phyloP scores from a whole-genome alignment of 192 early-diverging fungal genomes.

The Backusella morwellensis region DNA sequence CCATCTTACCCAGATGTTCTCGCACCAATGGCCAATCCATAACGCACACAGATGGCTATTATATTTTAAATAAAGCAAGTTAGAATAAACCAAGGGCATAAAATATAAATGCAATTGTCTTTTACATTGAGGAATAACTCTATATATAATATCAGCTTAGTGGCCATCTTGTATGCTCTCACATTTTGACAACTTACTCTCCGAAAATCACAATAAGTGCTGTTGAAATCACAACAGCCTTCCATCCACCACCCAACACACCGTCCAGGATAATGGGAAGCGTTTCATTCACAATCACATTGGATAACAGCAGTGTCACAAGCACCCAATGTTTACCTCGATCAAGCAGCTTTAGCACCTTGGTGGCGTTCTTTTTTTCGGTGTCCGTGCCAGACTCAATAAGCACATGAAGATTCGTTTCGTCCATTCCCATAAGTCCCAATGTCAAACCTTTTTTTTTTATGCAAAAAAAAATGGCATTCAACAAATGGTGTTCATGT shows the following conservation, averaged over 20 bases:
- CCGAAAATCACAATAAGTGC: slow-evolving; percentile 91
- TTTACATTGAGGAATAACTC: slow-evolving; percentile 78
- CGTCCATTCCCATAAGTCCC: slow-evolving; percentile 65
- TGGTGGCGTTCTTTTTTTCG: slow-evolving; percentile 71
- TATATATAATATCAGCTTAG: slow-evolving; percentile 1
- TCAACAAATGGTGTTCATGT: neutral
- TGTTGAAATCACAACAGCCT: slow-evolving; percentile 86
- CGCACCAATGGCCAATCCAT: slow-evolving; percentile 90
- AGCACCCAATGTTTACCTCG: slow-evolving; percentile 84
- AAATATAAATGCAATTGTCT: no score
- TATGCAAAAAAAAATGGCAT: neutral
- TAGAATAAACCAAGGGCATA: neutral
- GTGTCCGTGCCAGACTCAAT: slow-evolving; percentile 68
- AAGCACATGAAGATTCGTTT: slow-evolving; percentile 78
- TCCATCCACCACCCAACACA: slow-evolving; percentile 70
- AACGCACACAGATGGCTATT: slow-evolving; percentile 78
- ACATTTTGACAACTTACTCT: slow-evolving; percentile 53
- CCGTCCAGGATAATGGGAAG: slow-evolving; percentile 83
- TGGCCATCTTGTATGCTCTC: no score
- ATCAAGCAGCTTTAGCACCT: slow-evolving; percentile 43
- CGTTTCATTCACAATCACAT: slow-evolving; percentile 94
- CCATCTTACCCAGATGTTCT: slow-evolving; percentile 61
- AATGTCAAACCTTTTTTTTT: slow-evolving; percentile 23
- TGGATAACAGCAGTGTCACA: slow-evolving; percentile 88
- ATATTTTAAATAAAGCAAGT: neutral